Conservation (phyloP, 768 basidiomycete genomes). For the Cyathus striatus region DNA sequence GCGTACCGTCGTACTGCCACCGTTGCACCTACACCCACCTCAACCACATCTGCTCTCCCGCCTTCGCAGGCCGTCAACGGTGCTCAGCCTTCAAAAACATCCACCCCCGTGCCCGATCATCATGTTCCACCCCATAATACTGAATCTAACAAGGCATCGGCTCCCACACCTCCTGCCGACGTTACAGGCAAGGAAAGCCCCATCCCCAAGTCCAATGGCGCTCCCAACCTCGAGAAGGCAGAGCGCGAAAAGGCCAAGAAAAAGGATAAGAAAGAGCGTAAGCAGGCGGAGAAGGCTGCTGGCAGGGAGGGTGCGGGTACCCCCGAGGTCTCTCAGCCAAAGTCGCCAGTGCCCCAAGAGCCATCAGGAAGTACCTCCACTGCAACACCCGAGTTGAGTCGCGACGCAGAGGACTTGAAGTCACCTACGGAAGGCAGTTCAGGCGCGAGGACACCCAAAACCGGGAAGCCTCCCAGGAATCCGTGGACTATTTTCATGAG, state of each 20-base stretch:
- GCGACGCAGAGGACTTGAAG: conserved; percentile 36
- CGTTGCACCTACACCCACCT: conserved; percentile 52
- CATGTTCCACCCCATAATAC: conserved; percentile 22
- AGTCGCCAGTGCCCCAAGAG: no score
- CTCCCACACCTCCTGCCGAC: conserved; percentile 28
- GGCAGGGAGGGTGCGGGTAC: conserved; percentile 33
- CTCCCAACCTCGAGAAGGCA: conserved; percentile 37
- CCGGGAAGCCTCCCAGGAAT: conserved; percentile 55
- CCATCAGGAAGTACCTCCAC: conserved; percentile 17
- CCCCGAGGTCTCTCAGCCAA: conserved; percentile 22
- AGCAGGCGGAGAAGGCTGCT: conserved; percentile 42
- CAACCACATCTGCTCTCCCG: conserved; percentile 47
- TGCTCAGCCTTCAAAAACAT: conserved; percentile 29
- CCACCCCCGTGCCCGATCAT: conserved; percentile 29
- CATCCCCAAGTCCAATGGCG: conserved; percentile 37
- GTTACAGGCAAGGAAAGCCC: conserved; percentile 32
- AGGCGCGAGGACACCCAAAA: conserved; percentile 70
- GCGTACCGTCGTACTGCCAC: conserved; percentile 81
- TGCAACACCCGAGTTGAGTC: conserved; percentile 11
- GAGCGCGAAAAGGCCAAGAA: conserved; percentile 56
- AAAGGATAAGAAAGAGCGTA: conserved; percentile 60
- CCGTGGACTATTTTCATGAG: conserved; percentile 88
- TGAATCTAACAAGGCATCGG: no score
- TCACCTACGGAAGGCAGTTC: conserved; percentile 52
- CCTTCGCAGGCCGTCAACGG: conserved; percentile 26